phyloP scores from a whole-genome alignment of 2,329 filamentous ascomycete species.

The Ophiostoma sp. region DNA sequence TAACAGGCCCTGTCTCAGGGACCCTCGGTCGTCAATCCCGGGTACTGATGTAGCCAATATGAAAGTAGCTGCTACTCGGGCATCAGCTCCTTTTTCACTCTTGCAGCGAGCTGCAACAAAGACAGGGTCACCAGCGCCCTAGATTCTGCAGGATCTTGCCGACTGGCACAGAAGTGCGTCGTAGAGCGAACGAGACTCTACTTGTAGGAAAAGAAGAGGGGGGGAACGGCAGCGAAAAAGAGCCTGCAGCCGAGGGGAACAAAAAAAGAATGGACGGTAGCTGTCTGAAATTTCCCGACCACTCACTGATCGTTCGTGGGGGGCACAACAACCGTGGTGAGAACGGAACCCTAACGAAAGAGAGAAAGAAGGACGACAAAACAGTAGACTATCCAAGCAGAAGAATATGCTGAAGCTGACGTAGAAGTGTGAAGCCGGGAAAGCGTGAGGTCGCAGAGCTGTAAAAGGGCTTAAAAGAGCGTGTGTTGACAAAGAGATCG shows the following conservation, averaged over 20 bases:
- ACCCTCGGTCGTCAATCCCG: background rate
- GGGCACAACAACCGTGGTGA: background rate
- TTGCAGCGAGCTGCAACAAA: background rate
- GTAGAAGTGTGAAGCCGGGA: background rate
- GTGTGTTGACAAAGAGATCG: background rate
- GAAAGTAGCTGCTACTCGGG: background rate
- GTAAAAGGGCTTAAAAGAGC: background rate
- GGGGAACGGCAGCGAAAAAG: constrained; percentile 6
- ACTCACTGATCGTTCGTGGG: constrained; percentile 9
- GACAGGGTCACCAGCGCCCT: background rate
- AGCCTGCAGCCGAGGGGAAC: constrained; percentile 3
- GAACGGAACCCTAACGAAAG: background rate
- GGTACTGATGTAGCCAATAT: background rate
- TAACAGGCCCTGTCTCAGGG: background rate
- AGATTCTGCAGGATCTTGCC: background rate
- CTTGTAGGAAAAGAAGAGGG: background rate
- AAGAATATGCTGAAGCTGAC: background rate
- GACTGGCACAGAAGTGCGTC: background rate
- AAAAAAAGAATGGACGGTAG: background rate
- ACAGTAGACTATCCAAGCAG: background rate
- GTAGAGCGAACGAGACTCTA: background rate
- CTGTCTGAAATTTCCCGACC: background rate
- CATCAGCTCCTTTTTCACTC: background rate
- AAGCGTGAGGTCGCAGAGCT: background rate
- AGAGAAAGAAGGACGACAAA: background rate